Evolutionary conservation across 176 grass and related monocot genomes (phyloP).

Genomic region (Avena sativa): DNA sequence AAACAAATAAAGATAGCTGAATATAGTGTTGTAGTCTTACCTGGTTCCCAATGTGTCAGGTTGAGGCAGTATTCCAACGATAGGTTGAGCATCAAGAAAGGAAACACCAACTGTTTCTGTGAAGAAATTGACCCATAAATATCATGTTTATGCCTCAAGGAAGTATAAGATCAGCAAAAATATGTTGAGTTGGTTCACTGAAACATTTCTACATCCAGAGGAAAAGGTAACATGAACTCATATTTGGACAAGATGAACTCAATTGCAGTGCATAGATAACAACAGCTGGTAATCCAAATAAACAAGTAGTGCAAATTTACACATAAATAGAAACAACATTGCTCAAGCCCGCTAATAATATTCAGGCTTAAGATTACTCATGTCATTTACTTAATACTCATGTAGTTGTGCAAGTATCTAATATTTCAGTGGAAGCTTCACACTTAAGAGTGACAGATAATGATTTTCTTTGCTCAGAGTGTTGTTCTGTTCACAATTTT

Average conservation of each 20-base stretch:
- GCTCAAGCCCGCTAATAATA: neutral
- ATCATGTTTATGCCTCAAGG: constrained; percentile 22
- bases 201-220: constrained; percentile 13
- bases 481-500: constrained; percentile 27
- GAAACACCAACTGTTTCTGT: constrained; percentile 70
- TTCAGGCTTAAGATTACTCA: constrained; percentile 15
- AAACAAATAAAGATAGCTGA: constrained; percentile 30
- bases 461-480: constrained; percentile 33
- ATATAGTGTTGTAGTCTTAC: constrained; percentile 42
- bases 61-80: constrained; percentile 91
- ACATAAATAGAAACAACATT: neutral
- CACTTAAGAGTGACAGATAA: neutral
- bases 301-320: constrained; percentile 9
- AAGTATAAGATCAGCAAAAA: constrained; percentile 21
- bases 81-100: constrained; percentile 68
- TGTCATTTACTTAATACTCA: constrained; percentile 19
- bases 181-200: neutral
- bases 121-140: constrained; percentile 36
- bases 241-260: constrained; percentile 19
- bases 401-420: neutral
- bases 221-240: neutral
- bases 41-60: constrained; percentile 75
- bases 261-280: neutral
- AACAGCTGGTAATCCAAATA: constrained; percentile 26
- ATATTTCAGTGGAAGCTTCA: constrained; percentile 28